These are phyloP conservation scores for Golubevia sp. DNA, from an alignment of 1,284 basidiomycete species.

Conservation along the genomic window DNA sequence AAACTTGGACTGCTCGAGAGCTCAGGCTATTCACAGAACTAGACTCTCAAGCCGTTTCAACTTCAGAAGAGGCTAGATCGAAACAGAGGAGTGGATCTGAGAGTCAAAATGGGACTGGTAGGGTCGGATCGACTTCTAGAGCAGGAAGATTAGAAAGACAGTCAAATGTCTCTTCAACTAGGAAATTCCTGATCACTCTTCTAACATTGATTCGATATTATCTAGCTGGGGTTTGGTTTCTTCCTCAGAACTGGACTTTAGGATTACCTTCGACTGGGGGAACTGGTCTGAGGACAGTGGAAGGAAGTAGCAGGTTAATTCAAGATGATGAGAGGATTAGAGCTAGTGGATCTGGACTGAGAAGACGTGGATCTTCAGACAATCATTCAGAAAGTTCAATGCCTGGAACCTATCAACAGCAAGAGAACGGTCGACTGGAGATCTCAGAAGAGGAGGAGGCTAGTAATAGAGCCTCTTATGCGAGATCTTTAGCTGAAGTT, in stretches of 20 bases:
- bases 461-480: neutral
- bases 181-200: slow-evolving; percentile 13
- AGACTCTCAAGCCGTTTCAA: slow-evolving; percentile 26
- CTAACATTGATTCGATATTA: slow-evolving; percentile 31
- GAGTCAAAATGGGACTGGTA: neutral
- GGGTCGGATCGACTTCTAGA: slow-evolving; percentile 3
- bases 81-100: slow-evolving; percentile 3
- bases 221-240: slow-evolving; percentile 33
- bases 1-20: slow-evolving; percentile 39
- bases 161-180: slow-evolving; percentile 8
- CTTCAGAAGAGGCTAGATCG: slow-evolving; percentile 10
- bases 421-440: neutral
- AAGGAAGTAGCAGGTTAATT: too few species aligned
- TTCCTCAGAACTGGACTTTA: slow-evolving; percentile 31
- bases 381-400: too few species aligned
- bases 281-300: too few species aligned
- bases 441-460: neutral
- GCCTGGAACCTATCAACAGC: neutral
- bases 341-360: slow-evolving; percentile 36
- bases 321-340: slow-evolving; percentile 39
- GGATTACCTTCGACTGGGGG: slow-evolving; percentile 38
- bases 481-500: neutral
- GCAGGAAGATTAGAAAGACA: too few species aligned
- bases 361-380: slow-evolving; percentile 10
- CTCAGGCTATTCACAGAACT: slow-evolving; percentile 38